Percentiles rank a stretch among this genome's conserved stretches.
phyloP scores from a whole-genome alignment of 2,329 filamentous ascomycete species.

The Incumbomyces lentus region DNA sequence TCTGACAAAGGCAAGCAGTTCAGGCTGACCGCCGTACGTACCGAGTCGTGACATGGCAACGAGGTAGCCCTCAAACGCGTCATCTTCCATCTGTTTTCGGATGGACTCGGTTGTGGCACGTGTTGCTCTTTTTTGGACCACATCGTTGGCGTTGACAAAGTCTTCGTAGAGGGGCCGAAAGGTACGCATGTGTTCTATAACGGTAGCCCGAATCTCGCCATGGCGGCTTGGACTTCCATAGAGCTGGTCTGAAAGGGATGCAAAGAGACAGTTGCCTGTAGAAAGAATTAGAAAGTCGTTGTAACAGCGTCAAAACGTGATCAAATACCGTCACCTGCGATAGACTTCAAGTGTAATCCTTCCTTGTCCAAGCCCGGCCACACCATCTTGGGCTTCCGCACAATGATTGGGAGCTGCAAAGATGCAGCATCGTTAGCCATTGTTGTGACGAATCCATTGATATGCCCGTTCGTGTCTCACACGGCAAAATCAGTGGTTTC shows the following conservation, averaged over 20 bases:
- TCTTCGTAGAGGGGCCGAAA: slow-evolving; percentile 53
- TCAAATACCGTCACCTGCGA: slow-evolving; percentile 20
- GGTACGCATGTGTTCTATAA: slow-evolving; percentile 53
- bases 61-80: slow-evolving; percentile 49
- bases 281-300: not conserved
- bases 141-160: slow-evolving; percentile 51
- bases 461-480: slow-evolving; percentile 10
- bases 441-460: slow-evolving; percentile 21
- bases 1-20: slow-evolving; percentile 56
- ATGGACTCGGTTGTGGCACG: slow-evolving; percentile 33
- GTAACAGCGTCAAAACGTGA: not conserved
- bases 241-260: slow-evolving; percentile 57
- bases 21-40: slow-evolving; percentile 57
- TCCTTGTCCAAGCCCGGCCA: slow-evolving; percentile 20
- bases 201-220: slow-evolving; percentile 46
- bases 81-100: slow-evolving; percentile 43
- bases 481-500: not conserved
- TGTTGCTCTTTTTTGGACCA: slow-evolving; percentile 23
- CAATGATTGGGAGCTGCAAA: slow-evolving; percentile 21
- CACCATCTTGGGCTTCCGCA: slow-evolving; percentile 20
- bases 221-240: slow-evolving; percentile 51
- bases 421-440: slow-evolving; percentile 21
- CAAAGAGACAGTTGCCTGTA: slow-evolving; percentile 59
- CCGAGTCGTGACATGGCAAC: slow-evolving; percentile 49
- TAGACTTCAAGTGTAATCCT: slow-evolving; percentile 19